Evolutionary conservation across 371 early-diverging fungal species (phyloP).

Genomic region (Apophysomyces trapeziformis): DNA sequence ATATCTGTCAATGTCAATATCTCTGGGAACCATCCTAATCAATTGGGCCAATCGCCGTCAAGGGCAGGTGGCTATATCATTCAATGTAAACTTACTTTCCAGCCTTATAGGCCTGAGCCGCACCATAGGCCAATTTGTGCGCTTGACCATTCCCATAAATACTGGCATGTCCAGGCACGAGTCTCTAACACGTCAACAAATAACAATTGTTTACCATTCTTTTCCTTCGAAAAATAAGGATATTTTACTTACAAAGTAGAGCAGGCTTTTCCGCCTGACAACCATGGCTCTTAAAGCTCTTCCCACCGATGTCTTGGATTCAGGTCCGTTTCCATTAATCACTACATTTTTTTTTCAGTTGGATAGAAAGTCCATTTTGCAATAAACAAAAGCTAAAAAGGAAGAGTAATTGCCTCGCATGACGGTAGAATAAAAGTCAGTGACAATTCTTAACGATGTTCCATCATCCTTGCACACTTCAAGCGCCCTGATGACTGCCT

Average conservation of each 20-base stretch:
- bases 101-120: not conserved
- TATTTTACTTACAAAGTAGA: not conserved
- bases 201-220: too few species aligned
- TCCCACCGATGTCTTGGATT: not conserved
- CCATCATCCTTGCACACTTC: not conserved
- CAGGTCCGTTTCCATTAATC: not conserved
- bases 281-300: not conserved
- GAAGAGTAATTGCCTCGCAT: not conserved
- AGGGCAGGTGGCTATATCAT: not conserved
- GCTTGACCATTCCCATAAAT: not conserved
- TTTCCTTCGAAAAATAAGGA: too few species aligned
- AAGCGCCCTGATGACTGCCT: conserved; percentile 3
- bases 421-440: not conserved
- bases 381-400: not conserved
- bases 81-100: not conserved
- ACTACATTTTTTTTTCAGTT: not conserved
- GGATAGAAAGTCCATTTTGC: not conserved
- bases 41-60: not conserved
- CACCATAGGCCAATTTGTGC: conserved; percentile 1
- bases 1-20: not conserved
- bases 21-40: not conserved
- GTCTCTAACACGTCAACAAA: not conserved
- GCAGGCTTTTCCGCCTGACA: not conserved
- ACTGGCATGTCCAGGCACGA: not conserved
- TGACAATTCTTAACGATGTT: not conserved